Conservation (phyloP, 345 rosid species). For the Eucalyptus rudis region DNA sequence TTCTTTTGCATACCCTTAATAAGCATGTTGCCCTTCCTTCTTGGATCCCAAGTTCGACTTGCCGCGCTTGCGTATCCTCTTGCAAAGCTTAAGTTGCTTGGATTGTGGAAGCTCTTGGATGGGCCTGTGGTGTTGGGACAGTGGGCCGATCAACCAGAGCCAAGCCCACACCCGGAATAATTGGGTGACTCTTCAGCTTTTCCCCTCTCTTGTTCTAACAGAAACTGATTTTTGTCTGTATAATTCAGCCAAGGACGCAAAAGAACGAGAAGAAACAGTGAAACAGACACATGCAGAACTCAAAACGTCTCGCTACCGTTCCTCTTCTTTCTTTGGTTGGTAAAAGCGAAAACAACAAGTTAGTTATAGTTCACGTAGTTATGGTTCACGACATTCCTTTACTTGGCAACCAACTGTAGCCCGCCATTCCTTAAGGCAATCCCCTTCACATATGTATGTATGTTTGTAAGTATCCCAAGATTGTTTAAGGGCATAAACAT, state of each 20-base stretch:
- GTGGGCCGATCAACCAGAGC: background rate
- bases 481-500: background rate
- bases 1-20: background rate
- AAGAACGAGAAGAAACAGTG: background rate
- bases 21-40: background rate
- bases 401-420: background rate
- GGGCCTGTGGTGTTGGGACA: background rate
- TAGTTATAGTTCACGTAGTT: background rate
- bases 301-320: background rate
- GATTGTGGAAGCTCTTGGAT: background rate
- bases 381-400: background rate
- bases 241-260: background rate
- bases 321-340: background rate
- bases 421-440: background rate
- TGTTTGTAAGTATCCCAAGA: background rate
- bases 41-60: background rate
- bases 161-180: background rate
- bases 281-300: background rate
- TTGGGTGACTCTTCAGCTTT: background rate
- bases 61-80: background rate
- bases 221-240: background rate
- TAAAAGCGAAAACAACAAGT: background rate
- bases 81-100: background rate
- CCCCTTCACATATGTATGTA: background rate
- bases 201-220: background rate